Conservation (phyloP, 139 green algal species). For the Limnomonas spitsbergensis region DNA sequence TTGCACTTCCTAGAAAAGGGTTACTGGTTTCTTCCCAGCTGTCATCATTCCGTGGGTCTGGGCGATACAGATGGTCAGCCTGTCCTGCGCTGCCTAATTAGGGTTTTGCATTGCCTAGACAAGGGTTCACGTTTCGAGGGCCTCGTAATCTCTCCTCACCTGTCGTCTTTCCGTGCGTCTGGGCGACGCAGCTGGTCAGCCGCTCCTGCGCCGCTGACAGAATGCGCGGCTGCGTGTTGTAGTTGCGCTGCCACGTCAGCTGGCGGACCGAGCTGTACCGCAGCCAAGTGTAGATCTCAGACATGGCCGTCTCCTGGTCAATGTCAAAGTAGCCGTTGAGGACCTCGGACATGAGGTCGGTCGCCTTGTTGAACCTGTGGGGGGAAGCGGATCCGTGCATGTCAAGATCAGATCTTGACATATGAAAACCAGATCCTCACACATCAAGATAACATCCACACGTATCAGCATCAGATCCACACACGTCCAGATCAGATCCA, state of each 20-base stretch:
- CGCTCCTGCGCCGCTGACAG: slow-evolving; percentile 83
- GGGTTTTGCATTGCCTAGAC: too few species aligned
- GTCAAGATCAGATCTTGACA: too few species aligned
- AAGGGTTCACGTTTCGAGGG: too few species aligned
- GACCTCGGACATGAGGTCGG: slow-evolving; percentile 75
- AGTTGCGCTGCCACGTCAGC: slow-evolving; percentile 99
- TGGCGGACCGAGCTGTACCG: slow-evolving; percentile 87
- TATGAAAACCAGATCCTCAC: too few species aligned
- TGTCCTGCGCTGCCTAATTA: too few species aligned
- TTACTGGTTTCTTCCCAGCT: too few species aligned
- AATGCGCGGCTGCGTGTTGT: slow-evolving; percentile 97
- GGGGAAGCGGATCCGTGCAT: neutral
- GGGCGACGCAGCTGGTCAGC: slow-evolving; percentile 80
- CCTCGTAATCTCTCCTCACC: neutral
- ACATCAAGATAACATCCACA: neutral
- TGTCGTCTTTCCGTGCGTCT: slow-evolving; percentile 42
- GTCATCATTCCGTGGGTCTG: too few species aligned
- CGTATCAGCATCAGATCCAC: neutral
- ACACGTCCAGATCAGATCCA: too few species aligned
- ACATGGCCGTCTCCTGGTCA: slow-evolving; percentile 57
- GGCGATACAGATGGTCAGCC: too few species aligned
- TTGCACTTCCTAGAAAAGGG: too few species aligned
- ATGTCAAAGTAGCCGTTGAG: slow-evolving; percentile 55
- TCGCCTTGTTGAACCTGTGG: slow-evolving; percentile 79
- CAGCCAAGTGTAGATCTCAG: slow-evolving; percentile 90